Conservation (phyloP, 2,329 filamentous ascomycete species). For the Colletotrichum spinosum region DNA sequence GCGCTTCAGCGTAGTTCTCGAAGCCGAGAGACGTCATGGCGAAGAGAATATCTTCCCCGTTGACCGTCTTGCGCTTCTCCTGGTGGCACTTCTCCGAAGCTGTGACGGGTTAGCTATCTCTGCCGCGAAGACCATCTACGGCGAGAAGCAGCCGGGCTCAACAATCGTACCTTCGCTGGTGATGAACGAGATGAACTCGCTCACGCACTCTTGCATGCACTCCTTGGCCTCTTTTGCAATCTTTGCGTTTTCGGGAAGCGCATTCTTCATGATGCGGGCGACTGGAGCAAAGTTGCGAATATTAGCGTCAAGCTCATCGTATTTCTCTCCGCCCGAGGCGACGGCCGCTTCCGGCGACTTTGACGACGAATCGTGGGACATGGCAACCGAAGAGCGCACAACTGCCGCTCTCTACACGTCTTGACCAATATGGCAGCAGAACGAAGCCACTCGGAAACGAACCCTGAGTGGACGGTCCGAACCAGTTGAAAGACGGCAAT, state of each 20-base stretch:
- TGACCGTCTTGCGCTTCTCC: slow-evolving; percentile 99
- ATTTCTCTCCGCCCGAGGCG: slow-evolving; percentile 60
- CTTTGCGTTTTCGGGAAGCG: slow-evolving; percentile 97
- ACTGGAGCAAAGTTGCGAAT: slow-evolving; percentile 96
- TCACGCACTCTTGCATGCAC: slow-evolving; percentile 99
- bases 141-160: not conserved
- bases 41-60: slow-evolving; percentile 98
- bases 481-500: slow-evolving; percentile 14
- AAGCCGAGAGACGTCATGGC: slow-evolving; percentile 99
- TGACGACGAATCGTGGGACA: slow-evolving; percentile 70
- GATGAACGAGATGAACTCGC: slow-evolving; percentile 99
- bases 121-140: slow-evolving; percentile 29
- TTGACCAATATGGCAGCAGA: slow-evolving; percentile 24
- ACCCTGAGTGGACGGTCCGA: slow-evolving; percentile 1
- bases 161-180: slow-evolving; percentile 90
- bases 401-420: not conserved
- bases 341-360: slow-evolving; percentile 61
- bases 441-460: slow-evolving; percentile 21
- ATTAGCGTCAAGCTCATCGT: slow-evolving; percentile 83
- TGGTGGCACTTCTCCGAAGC: slow-evolving; percentile 99
- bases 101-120: slow-evolving; percentile 55
- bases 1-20: slow-evolving; percentile 97
- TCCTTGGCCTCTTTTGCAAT: slow-evolving; percentile 99
- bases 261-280: slow-evolving; percentile 98
- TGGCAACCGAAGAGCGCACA: slow-evolving; percentile 50